Evolutionary conservation across 2,329 filamentous ascomycete genomes (phyloP), one percentile per base, ranked within the genome.

Genomic region (Talaromyces sp.): DNA sequence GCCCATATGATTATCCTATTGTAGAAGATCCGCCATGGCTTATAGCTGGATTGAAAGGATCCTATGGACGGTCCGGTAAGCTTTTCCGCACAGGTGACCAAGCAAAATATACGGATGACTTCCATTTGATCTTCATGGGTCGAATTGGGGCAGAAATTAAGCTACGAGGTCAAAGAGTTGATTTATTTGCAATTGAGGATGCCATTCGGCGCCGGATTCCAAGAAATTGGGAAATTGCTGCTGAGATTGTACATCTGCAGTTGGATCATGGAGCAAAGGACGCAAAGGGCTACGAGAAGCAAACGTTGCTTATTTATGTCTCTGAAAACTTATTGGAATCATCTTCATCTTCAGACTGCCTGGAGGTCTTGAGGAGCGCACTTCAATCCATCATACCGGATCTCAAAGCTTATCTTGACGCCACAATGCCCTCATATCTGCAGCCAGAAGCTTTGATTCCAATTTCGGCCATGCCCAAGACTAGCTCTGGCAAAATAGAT

Each of bases 91-190:
- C 45, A 48, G 45, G 45, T 5, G 45, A 48, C 22, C 45, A 24
- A 22, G 16, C 67, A 58, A 35, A 13, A 65, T 31, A 47, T 71
- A 13, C 72, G 69, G 69, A 64, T 19, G 65, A 68, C 3, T 59
- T 71, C 13, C 67, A 73, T 3, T 64, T 67, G 6, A 35, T 72
- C 11, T 48, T 64, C 3, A n/a, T 62, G 5, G 67, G 67, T 1
- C 54, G 65, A 7, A 68, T 72, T 60, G 59, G 67, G 14, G 33
- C 68, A 8, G 67, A 73, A n/a, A 68, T 72, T 16, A 70, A 69
- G 31, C 75, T 76, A 65, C 50, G 22, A 57, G 13, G 70, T 67
- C 11, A 71, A 71, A 65, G 63, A 62, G 57, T 19, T 72, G 27
- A 67, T 65, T 16, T 22, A 1, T n/a, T 45, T 11, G 37, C 31